phyloP scores from a whole-genome alignment of 2,329 filamentous ascomycete species.

The Fusarium sterilihyphosum region DNA sequence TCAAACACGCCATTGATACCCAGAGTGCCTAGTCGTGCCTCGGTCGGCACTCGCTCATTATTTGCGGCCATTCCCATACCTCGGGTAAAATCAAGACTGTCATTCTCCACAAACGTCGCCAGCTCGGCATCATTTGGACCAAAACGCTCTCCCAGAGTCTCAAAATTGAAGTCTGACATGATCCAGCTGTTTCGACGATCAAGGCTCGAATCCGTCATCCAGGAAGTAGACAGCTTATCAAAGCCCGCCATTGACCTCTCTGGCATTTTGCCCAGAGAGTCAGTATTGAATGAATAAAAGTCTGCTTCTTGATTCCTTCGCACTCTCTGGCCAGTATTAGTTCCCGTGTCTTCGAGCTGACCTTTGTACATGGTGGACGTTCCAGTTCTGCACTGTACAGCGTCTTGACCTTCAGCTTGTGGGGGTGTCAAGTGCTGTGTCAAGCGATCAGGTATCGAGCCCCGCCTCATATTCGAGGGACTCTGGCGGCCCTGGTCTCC shows the following conservation, averaged over 20 bases:
- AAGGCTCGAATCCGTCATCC: background rate
- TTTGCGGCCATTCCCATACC: background rate
- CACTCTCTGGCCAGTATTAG: background rate
- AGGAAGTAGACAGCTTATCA: background rate
- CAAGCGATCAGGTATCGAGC: background rate
- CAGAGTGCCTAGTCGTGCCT: constrained; percentile 9
- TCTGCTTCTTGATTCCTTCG: background rate
- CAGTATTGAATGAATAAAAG: background rate
- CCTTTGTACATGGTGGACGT: background rate
- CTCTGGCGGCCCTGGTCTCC: background rate
- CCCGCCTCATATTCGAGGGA: background rate
- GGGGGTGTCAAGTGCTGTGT: background rate
- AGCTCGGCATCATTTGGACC: background rate
- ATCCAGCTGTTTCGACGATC: constrained; percentile 13
- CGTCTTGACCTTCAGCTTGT: background rate
- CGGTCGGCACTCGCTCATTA: background rate
- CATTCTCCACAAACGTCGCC: background rate
- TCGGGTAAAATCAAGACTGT: background rate
- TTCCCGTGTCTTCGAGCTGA: background rate
- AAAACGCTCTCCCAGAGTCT: constrained; percentile 12
- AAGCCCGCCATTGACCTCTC: background rate
- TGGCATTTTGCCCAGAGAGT: background rate
- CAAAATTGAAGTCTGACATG: constrained; percentile 33
- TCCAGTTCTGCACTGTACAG: background rate
- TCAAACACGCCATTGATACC: constrained; percentile 10